Evolutionary conservation across 2,329 filamentous ascomycete genomes (phyloP).

Genomic region (Tricladium varicosporioides): DNA sequence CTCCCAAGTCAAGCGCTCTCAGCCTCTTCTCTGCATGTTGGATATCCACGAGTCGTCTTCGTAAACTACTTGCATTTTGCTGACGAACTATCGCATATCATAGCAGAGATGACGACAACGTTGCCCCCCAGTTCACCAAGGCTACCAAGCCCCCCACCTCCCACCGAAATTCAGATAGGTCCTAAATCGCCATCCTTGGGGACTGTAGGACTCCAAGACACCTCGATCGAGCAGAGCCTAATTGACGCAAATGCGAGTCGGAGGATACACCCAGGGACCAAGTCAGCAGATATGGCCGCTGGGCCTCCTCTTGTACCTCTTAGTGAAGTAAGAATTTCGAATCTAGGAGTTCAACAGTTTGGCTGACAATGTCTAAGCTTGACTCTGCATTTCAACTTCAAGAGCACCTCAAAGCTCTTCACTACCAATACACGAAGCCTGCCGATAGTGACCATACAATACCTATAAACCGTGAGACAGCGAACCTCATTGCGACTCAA

Average conservation of each 20-base stretch:
- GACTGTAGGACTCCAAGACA: conserved; percentile 57
- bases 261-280: conserved; percentile 89
- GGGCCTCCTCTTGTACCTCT: conserved; percentile 86
- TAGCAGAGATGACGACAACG: conserved; percentile 54
- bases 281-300: conserved; percentile 86
- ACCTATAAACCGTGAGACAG: conserved; percentile 74
- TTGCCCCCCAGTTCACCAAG: conserved; percentile 78
- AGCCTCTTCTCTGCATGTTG: background rate
- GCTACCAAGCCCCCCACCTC: conserved; percentile 89
- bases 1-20: background rate
- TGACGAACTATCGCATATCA: conserved; percentile 2
- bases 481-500: conserved; percentile 72
- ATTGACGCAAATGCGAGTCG: conserved; percentile 74
- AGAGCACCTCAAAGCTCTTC: conserved; percentile 91
- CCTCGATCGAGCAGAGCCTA: conserved; percentile 55
- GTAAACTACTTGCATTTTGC: conserved; percentile 2
- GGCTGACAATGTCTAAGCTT: conserved; percentile 56
- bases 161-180: conserved; percentile 89
- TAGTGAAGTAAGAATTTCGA: conserved; percentile 63
- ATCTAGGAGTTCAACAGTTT: background rate
- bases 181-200: conserved; percentile 71
- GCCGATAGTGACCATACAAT: conserved; percentile 54
- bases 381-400: conserved; percentile 97
- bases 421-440: conserved; percentile 75
- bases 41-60: background rate